Evolutionary conservation across 2,329 filamentous ascomycete species (phyloP), one percentile per base, ranked within the genome.

Genomic region (Pseudogymnoascus sp.): DNA sequence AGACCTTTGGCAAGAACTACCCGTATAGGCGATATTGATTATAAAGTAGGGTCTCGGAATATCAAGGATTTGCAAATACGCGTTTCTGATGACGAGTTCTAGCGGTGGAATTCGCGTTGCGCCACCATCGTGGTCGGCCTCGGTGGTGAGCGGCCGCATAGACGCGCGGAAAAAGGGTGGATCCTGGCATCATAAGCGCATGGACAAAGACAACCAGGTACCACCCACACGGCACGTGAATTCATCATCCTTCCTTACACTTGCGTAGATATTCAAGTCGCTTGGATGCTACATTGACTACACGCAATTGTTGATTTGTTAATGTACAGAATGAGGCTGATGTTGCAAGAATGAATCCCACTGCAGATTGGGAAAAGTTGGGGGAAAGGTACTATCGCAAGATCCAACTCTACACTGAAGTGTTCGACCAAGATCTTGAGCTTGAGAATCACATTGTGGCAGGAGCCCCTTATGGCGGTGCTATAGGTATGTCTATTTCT

Each of bases 371-470:
- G 94, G 92, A 96, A 80, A 89, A 85, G 76, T 86, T 97, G 68
- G 94, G 91, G 73, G 90, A 95, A 76, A 88, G 86, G 71, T 97
- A 95, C 81, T 99, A 97, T 79, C 90, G 93, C 75, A 97, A 96
- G 79, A 87, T 90, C 63, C 90, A 93, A 76, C 85, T 96, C 65
- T 99, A 97, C 80, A 92, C 92, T 65, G 89, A 87, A 67, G 84
- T 97, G 67, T 99, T 97, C 75, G 92, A 96, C 76, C 85, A 90
- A 72, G 92, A 96, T 73, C 81, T 97, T 66, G 92, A 99, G 78
- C 84, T 99, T 68, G 92, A 97, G 79, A 95, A 94, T 79, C 96
- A 95, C 78, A 83, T 93, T 71, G 87, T 97, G 71, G 87, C 88
- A 63, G 94, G 92, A 72, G 95, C 94, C 74, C 92, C 92, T 23